phyloP scores from a whole-genome alignment of 2,329 filamentous ascomycete species.

The Lasiodiplodia sp. region DNA sequence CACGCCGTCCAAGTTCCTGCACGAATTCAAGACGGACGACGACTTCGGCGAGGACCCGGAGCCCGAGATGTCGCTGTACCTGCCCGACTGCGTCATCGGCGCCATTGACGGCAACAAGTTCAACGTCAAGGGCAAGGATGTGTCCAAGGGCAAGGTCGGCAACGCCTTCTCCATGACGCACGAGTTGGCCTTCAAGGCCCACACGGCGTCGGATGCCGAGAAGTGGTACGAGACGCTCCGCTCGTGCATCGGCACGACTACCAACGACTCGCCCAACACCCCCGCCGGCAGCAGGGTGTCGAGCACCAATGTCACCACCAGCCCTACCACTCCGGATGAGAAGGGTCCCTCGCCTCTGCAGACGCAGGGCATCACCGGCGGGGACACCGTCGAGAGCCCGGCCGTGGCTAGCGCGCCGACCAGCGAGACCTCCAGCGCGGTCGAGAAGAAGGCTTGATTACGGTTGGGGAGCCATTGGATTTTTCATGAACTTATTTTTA shows the following conservation, averaged over 20 bases:
- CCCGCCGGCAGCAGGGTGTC: constrained; percentile 46
- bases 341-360: constrained; percentile 39
- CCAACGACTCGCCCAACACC: constrained; percentile 48
- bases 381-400: constrained; percentile 32
- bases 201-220: constrained; percentile 78
- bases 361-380: constrained; percentile 42
- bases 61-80: constrained; percentile 88
- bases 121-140: constrained; percentile 93
- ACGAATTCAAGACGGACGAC: constrained; percentile 96
- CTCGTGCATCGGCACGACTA: constrained; percentile 61
- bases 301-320: constrained; percentile 34
- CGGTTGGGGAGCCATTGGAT: background rate
- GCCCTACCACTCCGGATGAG: constrained; percentile 30
- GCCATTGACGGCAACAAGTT: constrained; percentile 80
- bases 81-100: constrained; percentile 87
- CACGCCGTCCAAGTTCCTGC: constrained; percentile 84
- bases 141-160: constrained; percentile 75
- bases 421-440: constrained; percentile 35
- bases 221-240: constrained; percentile 84
- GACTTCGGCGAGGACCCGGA: constrained; percentile 73
- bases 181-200: constrained; percentile 87
- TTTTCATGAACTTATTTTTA: background rate
- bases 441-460: constrained; percentile 38
- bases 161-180: constrained; percentile 81
- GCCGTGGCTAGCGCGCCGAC: constrained; percentile 12